Evolutionary conservation across 1,284 basidiomycete genomes (phyloP).

Genomic region (Fomitopsis betulina): DNA sequence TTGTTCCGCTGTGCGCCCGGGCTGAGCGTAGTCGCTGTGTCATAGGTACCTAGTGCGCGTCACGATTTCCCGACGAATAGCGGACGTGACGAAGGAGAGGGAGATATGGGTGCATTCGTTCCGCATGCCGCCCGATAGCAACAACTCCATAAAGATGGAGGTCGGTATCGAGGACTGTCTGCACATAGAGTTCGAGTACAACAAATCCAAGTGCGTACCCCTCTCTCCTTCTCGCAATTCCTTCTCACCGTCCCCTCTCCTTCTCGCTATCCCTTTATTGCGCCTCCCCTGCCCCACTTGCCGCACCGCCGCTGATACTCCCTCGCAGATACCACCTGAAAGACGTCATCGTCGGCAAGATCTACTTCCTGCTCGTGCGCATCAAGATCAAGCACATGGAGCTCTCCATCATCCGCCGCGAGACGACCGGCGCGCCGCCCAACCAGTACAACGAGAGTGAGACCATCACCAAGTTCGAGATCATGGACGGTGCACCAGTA

Average conservation of each 20-base stretch:
- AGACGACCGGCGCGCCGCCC: constrained; percentile 93
- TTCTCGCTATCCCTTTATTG: background rate
- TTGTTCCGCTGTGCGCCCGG: background rate
- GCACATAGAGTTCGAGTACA: constrained; percentile 99
- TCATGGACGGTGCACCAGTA: constrained; percentile 97
- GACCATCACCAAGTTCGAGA: constrained; percentile 99
- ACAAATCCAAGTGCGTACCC: constrained; percentile 88
- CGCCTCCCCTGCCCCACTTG: background rate
- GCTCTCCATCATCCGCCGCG: constrained; percentile 93
- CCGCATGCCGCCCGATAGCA: constrained; percentile 96
- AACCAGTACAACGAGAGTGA: constrained; percentile 99
- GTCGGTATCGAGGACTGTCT: constrained; percentile 98
- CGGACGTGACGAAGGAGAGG: constrained; percentile 88
- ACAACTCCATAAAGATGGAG: constrained; percentile 99
- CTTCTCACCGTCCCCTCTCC: background rate
- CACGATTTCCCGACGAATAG: constrained; percentile 85
- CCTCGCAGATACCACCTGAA: constrained; percentile 87
- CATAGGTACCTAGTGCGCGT: constrained; percentile 91
- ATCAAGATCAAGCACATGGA: constrained; percentile 99
- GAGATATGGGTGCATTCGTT: constrained; percentile 99
- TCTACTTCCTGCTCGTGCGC: constrained; percentile 96
- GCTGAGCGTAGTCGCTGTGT: background rate
- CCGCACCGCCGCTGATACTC: background rate
- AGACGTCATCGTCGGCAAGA: constrained; percentile 99
- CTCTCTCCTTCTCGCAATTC: background rate